These are phyloP conservation scores for Ananas comosus DNA, from an alignment of 176 grass and related monocot genomes.

Conservation along the genomic window DNA sequence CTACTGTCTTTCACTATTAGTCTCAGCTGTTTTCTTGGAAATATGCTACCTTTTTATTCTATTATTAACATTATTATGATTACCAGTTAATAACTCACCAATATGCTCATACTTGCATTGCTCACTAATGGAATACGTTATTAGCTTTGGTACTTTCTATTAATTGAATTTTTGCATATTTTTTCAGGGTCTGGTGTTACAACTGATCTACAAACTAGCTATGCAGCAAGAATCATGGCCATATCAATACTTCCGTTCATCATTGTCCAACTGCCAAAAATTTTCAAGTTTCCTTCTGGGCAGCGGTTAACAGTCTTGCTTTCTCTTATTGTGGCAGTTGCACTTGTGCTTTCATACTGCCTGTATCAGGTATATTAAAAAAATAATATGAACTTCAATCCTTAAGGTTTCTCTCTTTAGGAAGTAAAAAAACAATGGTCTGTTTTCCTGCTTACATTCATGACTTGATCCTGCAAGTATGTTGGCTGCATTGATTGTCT, in stretches of 20 bases:
- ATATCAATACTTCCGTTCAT: conserved; percentile 81
- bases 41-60: not conserved
- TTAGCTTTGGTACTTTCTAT: not conserved
- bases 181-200: conserved; percentile 59
- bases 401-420: not conserved
- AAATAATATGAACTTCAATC: not conserved
- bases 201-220: conserved; percentile 73
- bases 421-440: not conserved
- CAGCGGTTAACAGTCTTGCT: conserved; percentile 53
- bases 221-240: conserved; percentile 87
- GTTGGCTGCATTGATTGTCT: too few relatives aligned
- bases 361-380: conserved; percentile 64
- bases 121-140: not conserved
- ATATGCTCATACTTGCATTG: not conserved
- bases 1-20: too few relatives aligned
- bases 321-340: conserved; percentile 46
- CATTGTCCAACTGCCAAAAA: conserved; percentile 73
- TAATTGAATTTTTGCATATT: conserved; percentile 4
- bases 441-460: too few relatives aligned
- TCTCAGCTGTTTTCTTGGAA: not conserved
- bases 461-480: too few relatives aligned
- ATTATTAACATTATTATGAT: too few relatives aligned
- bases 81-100: not conserved
- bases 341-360: conserved; percentile 66
- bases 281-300: conserved; percentile 48